Percentiles rank a stretch among this genome's conserved stretches.
phyloP scores from a whole-genome alignment of 192 early-diverging fungal species.

The Rhizoclosmatium sp. region DNA sequence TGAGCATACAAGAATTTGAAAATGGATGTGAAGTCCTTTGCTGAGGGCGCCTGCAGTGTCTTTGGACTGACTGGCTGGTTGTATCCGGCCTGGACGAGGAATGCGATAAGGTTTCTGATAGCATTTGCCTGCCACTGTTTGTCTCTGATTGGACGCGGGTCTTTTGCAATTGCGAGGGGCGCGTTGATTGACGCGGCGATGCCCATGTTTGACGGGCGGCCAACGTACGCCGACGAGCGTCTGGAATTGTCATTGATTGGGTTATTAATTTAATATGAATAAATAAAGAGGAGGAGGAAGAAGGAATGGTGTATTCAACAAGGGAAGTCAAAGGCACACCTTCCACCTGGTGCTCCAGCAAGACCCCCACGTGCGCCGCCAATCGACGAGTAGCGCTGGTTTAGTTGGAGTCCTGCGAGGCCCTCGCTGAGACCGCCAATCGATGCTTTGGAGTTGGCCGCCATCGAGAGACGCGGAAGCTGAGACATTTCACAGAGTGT shows the following conservation, averaged over 20 bases:
- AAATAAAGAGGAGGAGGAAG: background rate
- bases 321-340: background rate
- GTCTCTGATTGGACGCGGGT: constrained; percentile 74
- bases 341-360: background rate
- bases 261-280: background rate
- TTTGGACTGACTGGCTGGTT: constrained; percentile 64
- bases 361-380: background rate
- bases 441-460: background rate
- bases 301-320: background rate
- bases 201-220: constrained; percentile 23
- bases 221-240: constrained; percentile 17
- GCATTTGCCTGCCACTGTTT: constrained; percentile 65
- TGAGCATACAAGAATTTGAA: constrained; percentile 78
- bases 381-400: background rate
- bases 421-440: background rate
- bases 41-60: constrained; percentile 64
- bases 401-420: constrained; percentile 7
- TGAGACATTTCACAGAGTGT: background rate
- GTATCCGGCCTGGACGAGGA: constrained; percentile 71
- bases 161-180: constrained; percentile 55
- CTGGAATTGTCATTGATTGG: background rate
- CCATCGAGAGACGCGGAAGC: background rate
- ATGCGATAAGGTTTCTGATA: constrained; percentile 67
- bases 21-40: constrained; percentile 76
- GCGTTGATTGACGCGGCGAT: constrained; percentile 19